These are phyloP conservation scores for Rhizopus delemar DNA, from an alignment of 371 early-diverging fungal genomes.

Conservation along the genomic window DNA sequence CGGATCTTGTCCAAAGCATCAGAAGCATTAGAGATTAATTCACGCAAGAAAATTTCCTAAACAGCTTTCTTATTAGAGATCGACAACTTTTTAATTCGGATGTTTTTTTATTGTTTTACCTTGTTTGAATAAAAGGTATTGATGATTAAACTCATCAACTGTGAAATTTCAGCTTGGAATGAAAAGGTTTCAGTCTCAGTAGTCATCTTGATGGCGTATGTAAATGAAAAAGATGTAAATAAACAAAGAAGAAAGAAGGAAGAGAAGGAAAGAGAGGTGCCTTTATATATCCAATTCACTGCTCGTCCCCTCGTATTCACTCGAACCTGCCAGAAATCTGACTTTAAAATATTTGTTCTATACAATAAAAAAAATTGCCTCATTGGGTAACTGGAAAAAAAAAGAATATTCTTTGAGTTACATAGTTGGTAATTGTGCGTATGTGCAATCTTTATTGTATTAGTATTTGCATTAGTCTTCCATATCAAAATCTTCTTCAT, in stretches of 20 bases:
- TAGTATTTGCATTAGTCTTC: not conserved
- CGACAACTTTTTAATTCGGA: not conserved
- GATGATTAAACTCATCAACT: constrained; percentile 91
- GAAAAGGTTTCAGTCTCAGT: constrained; percentile 70
- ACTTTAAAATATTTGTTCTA: too few species aligned
- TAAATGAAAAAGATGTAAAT: not conserved
- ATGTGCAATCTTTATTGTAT: not conserved
- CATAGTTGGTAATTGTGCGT: not conserved
- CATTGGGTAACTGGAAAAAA: too few species aligned
- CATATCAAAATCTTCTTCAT: constrained; percentile 5
- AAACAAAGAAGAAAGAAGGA: constrained; percentile 1
- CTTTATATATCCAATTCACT: not conserved
- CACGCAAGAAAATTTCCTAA: constrained; percentile 83
- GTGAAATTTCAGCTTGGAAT: constrained; percentile 93
- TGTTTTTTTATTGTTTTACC: constrained; percentile 23
- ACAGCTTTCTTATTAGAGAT: not conserved
- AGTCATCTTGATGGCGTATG: constrained; percentile 28
- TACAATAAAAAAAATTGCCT: too few species aligned
- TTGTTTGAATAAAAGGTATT: constrained; percentile 58
- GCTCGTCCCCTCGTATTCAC: not conserved
- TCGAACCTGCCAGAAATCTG: not conserved
- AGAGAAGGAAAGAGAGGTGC: constrained; percentile 2
- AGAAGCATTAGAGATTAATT: constrained; percentile 84
- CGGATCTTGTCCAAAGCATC: constrained; percentile 89
- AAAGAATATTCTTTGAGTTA: too few species aligned